A percentile compares a stretch with the other conserved stretches of the same genome.
These are phyloP conservation scores for Starmerella ratchasimensis DNA, from an alignment of 805 yeast genomes.

Conservation along the genomic window DNA sequence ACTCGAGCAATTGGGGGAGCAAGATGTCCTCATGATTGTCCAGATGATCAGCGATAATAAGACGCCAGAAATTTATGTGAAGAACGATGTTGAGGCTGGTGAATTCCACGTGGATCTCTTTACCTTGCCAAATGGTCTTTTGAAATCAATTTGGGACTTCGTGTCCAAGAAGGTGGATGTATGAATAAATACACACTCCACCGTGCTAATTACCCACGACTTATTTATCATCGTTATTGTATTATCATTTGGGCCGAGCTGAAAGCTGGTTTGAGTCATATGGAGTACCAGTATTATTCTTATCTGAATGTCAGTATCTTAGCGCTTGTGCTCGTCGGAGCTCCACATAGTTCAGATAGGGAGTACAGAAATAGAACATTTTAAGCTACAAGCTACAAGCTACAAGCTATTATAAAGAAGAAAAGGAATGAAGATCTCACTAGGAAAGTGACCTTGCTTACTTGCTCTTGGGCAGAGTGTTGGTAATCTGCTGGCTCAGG, in stretches of 20 bases:
- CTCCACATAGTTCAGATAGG: too few species aligned
- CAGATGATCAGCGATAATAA: conserved; percentile 96
- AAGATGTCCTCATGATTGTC: conserved; percentile 84
- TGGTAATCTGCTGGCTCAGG: conserved; percentile 16
- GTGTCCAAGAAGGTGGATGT: conserved; percentile 50
- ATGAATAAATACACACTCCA: neutral
- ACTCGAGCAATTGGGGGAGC: conserved; percentile 75
- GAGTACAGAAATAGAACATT: too few species aligned
- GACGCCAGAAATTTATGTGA: conserved; percentile 88
- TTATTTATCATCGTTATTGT: neutral
- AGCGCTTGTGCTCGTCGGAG: too few species aligned
- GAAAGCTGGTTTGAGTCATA: too few species aligned
- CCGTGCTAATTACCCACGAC: neutral
- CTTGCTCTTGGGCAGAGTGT: conserved; percentile 5
- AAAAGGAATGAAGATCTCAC: too few species aligned
- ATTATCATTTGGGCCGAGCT: too few species aligned
- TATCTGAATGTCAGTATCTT: too few species aligned
- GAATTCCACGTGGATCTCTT: conserved; percentile 93
- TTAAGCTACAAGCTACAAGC: too few species aligned
- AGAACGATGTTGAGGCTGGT: conserved; percentile 91
- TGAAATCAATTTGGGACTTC: conserved; percentile 89
- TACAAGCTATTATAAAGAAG: too few species aligned
- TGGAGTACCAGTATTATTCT: too few species aligned
- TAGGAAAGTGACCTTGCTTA: too few species aligned
- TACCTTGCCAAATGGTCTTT: conserved; percentile 79